Percentiles rank a stretch among this genome's conserved stretches.
Evolutionary conservation across 192 early-diverging fungal genomes (phyloP).

Genomic region (Rhizophagus prolifer): DNA sequence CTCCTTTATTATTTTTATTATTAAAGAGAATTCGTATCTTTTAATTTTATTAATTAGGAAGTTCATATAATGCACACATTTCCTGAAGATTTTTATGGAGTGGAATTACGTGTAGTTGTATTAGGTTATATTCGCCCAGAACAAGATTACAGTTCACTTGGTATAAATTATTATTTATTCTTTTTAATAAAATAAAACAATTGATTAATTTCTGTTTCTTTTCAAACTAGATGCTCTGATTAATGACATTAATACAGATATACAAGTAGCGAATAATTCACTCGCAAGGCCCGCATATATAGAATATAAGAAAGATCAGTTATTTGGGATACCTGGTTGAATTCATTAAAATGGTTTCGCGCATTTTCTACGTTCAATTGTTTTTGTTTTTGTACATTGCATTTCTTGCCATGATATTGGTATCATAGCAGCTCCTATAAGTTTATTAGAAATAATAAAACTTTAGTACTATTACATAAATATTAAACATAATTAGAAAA

Average conservation of each 20-base stretch:
- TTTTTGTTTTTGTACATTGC: constrained; percentile 90
- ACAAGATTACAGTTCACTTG: constrained; percentile 80
- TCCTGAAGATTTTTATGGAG: constrained; percentile 87
- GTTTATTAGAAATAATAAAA: not conserved
- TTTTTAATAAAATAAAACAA: constrained; percentile 2
- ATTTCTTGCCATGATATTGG: constrained; percentile 98
- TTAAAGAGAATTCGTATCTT: not conserved
- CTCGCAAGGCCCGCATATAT: constrained; percentile 42
- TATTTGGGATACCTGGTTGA: not conserved
- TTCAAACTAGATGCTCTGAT: constrained; percentile 76
- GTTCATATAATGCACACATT: constrained; percentile 95
- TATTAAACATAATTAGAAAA: not conserved
- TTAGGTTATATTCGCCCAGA: constrained; percentile 89
- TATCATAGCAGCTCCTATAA: constrained; percentile 68
- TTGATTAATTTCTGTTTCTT: not conserved
- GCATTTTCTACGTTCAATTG: constrained; percentile 89
- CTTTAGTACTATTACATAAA: not conserved
- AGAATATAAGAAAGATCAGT: not conserved
- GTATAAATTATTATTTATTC: constrained; percentile 44
- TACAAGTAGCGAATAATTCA: constrained; percentile 72
- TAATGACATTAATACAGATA: constrained; percentile 90
- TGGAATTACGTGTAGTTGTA: constrained; percentile 78
- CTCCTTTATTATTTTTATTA: not conserved
- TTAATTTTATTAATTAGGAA: constrained; percentile 54
- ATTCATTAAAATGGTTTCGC: constrained; percentile 75